Evolutionary conservation across 2,329 filamentous ascomycete genomes (phyloP), one percentile per base, ranked within the genome.

Genomic region (Botrytis tulipae): DNA sequence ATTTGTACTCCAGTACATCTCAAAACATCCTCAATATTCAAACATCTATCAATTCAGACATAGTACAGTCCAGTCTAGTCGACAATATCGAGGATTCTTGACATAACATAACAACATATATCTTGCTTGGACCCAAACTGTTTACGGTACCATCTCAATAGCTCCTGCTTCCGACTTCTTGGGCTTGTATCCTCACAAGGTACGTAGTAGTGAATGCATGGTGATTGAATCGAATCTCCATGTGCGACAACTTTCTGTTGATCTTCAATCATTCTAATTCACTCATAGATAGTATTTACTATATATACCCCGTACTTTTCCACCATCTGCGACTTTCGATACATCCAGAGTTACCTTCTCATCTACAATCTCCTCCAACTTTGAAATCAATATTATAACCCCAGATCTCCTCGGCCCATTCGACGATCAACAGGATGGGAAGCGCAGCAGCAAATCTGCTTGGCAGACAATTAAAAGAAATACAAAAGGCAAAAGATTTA

Each of bases 401-500:
- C 25, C 9, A 40, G 22, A 0, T 22, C 2, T 54, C 12, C 32
- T 9, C 32, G 9, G n/a, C 68, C 35, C 32, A 35, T 4, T 35
- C 54, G 25, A n/a, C 3, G 10, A 46, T 25, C 14, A 14, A 22
- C 20, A 29, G 46, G 8, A 70, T 73, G 65, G 32, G 20, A 32
- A 70, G 32, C 40, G 48, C 72, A 61, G 90, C 92, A 22, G 92
- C 90, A 32, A 87, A 91, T 75, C 89, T 98, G 76, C 89, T 99
- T 65, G 86, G 88, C 78, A 90, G 93, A 73, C 95, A 98, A 84
- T 89, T 98, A 77, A 97, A 97, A 85, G 91, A 97, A 82, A 98
- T 99, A 90, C 93, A 97, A 84, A 90, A 88, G 37, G 91, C 93
- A 82, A 95, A 94, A 81, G 94, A 97, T 83, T 92, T 98, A 65